Conservation (phyloP, 352 stramenopile genomes). For the Globisporangium lucens region DNA sequence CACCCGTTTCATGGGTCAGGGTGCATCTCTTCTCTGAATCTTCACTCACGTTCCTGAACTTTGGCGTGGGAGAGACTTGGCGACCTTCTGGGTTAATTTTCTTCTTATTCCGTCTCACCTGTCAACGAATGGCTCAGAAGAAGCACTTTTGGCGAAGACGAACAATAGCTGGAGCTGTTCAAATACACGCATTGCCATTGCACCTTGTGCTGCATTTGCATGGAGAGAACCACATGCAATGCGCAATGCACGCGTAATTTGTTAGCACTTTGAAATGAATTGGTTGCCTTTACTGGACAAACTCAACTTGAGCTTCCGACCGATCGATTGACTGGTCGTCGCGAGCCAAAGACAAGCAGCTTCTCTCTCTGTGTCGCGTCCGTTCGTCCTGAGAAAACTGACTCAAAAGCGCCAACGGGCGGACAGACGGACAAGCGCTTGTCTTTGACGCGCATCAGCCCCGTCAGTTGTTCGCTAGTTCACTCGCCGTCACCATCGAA, state of each 20-base stretch:
- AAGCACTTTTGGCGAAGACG: neutral
- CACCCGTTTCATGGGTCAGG: neutral
- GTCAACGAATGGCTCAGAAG: neutral
- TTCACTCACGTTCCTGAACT: neutral
- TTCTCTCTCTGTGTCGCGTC: neutral
- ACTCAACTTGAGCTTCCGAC: neutral
- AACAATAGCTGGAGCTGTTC: neutral
- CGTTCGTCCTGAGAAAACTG: neutral
- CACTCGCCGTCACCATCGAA: neutral
- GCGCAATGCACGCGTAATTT: too few relatives aligned
- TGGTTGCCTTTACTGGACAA: too few relatives aligned
- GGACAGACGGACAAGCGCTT: neutral
- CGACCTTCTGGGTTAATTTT: neutral
- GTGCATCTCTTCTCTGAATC: neutral
- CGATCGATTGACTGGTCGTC: neutral
- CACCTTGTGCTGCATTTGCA: neutral
- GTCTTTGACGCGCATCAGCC: neutral
- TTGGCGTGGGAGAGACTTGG: neutral
- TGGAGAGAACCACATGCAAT: neutral
- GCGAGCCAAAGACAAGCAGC: constrained; percentile 1
- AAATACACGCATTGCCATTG: too few relatives aligned
- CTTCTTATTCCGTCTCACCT: neutral
- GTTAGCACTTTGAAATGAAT: too few relatives aligned
- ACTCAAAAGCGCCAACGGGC: neutral
- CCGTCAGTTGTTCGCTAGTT: neutral